Base-by-base conservation (phyloP, 2,329 filamentous ascomycete genomes). In the Trichoderma sp. region DNA sequence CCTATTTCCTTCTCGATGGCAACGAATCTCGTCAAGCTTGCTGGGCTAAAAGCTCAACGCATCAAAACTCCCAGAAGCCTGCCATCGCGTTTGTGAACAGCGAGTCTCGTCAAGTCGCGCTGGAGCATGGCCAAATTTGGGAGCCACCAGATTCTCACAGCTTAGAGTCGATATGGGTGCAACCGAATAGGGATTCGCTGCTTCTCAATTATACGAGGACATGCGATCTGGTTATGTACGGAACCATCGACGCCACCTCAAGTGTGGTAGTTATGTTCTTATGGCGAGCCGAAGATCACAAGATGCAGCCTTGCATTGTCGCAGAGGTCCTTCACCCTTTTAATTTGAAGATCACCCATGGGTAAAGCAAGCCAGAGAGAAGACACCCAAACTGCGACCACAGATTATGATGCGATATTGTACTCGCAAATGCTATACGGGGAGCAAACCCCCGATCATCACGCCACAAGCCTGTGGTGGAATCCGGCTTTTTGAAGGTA, bases 11-110 rank as follows among this genome's bases (percentile, higher is more conserved):
- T 31, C 71, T 68, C 63, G 71, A 74, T 66, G 71, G 63, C 63
- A 56, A 45, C 1, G 41, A 74, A 56, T 74, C 62, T 74, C 63
- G 71, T 66, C 71, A 74, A 67, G 71, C 71, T 8, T 68, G 71
- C 71, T 53, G 38, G 71, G 63, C 71, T 8, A 14, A 38, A 3
- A 12, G 6, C 24, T 53, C 38, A 66, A 74, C 71, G 7, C 16
- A 56, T 45, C 45, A 74, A 67, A 74, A 74, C 62, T 27, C 71
- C 45, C 38, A 60, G 71, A 41, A 16, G 59, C 71, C 71, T 3
- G 18, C 11, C 60, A 63, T 63, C 31, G 18, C 60, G 11, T 14
- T n/a, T 6, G 60, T 63, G 29, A 63, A 35, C 9, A 63, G 29
- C 35, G 60, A 63, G 8, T 31, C 60, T 33, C 60, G 60, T 4